phyloP scores from a whole-genome alignment of 2,329 filamentous ascomycete genomes.

The Pseudogymnoascus sp. region DNA sequence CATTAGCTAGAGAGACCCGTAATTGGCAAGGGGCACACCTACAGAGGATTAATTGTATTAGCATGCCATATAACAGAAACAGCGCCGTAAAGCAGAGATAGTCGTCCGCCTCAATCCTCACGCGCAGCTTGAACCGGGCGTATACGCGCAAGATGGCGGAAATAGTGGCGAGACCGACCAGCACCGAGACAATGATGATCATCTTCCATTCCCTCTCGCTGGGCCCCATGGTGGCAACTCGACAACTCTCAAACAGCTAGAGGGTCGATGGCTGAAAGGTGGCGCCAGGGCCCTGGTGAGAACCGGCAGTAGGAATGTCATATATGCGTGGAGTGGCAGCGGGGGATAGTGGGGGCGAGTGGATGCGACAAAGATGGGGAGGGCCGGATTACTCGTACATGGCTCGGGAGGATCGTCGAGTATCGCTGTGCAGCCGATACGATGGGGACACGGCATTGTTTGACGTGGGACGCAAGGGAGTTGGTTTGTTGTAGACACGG shows the following conservation, averaged over 20 bases:
- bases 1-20: background rate
- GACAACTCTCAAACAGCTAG: background rate
- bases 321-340: background rate
- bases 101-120: background rate
- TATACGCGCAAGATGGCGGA: background rate
- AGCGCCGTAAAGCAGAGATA: background rate
- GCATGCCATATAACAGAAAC: background rate
- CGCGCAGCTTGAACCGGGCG: background rate
- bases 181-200: background rate
- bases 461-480: constrained; percentile 1
- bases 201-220: constrained; percentile 2
- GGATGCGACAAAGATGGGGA: background rate
- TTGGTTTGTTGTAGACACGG: background rate
- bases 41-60: constrained; percentile 1
- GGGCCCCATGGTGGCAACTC: background rate
- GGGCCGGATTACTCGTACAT: background rate
- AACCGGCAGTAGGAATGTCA: constrained; percentile 1
- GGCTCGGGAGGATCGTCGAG: background rate
- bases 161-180: background rate
- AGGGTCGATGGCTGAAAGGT: background rate
- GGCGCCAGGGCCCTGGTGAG: background rate
- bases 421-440: background rate
- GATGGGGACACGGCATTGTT: background rate
- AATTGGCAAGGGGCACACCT: background rate
- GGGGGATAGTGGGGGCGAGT: background rate